Conservation (phyloP, 2,329 filamentous ascomycete genomes). For the Colletotrichum magnum region DNA sequence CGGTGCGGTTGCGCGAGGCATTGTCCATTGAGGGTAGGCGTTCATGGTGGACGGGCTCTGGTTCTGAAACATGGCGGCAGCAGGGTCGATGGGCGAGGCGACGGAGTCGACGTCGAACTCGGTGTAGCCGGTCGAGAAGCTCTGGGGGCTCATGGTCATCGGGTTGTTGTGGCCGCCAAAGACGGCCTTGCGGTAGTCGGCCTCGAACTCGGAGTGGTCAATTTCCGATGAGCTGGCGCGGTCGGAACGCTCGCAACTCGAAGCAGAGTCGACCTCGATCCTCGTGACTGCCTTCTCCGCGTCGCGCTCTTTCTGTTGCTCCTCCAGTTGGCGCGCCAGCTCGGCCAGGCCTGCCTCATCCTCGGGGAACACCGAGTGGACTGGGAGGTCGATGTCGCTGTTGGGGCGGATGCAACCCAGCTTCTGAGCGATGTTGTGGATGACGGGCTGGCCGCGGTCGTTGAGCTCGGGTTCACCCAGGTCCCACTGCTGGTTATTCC, state of each 20-base stretch:
- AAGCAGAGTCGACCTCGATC: conserved; percentile 53
- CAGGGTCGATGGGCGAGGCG: conserved; percentile 52
- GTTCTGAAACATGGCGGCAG: conserved; percentile 51
- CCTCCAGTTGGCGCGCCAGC: conserved; percentile 68
- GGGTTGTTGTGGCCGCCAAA: conserved; percentile 54
- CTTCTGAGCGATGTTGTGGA: conserved; percentile 75
- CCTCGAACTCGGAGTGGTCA: conserved; percentile 69
- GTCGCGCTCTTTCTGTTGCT: conserved; percentile 59
- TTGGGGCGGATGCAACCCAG: conserved; percentile 75
- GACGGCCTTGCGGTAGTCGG: conserved; percentile 66
- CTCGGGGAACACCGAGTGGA: conserved; percentile 72
- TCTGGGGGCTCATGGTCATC: conserved; percentile 68
- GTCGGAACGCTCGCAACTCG: conserved; percentile 55
- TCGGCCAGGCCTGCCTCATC: conserved; percentile 71
- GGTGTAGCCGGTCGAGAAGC: conserved; percentile 59
- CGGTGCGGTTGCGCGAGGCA: conserved; percentile 40
- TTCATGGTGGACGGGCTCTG: conserved; percentile 52
- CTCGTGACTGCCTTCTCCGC: conserved; percentile 47
- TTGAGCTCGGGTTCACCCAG: conserved; percentile 75
- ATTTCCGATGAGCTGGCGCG: conserved; percentile 69
- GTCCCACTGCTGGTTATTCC: conserved; percentile 70
- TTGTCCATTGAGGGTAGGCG: conserved; percentile 46
- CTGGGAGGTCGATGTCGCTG: conserved; percentile 71
- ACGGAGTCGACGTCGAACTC: conserved; percentile 59
- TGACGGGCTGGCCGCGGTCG: conserved; percentile 73